Base-by-base conservation (phyloP, 495 filamentous ascomycete genomes). In the Tetracladium setigerum region DNA sequence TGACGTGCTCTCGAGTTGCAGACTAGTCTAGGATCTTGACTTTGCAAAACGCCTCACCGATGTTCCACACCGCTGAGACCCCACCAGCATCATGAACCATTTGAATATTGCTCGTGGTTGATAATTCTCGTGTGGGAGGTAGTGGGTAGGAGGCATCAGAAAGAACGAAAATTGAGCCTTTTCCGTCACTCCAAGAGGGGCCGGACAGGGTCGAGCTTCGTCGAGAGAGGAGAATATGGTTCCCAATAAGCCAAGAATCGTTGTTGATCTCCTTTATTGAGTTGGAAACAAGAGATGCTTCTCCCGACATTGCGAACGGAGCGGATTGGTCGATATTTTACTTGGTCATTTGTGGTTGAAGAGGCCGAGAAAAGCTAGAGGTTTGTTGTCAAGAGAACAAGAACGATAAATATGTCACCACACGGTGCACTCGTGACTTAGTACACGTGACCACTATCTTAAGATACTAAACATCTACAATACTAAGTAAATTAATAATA, bases 1-100 rank as follows among this genome's bases (percentile, higher is more conserved):
- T 57, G 46, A 43, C 45, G 41, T 60, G 53, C 41, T 62, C 54
- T 34, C 32, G 43, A 47, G 51, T 55, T 34, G 50, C 34, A 13
- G 47, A 47, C 36, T 47, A 15, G 22, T 37, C 30, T 17, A 39
- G 30, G 44, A 30, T 33, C 24, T 14, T 50, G 51, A 32, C 44
- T 47, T 52, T 54, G 33, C 41, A 31, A 30, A 54, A 54, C 34
- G 52, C 52, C n/a, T 46, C 34, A 31, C 52, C 48, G 42, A 46
- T 41, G n/a, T 37, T 46, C 52, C 52, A 54, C 33, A 51, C 52
- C 11, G 47, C 41, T 31, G 48, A 37, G n/a, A 35, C 35, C 17
- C n/a, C 49, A 19, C 52, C 49, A 33, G 52, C 52, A 41, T 52
- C 49, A 37, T 54, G 42, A 19, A 54, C 52, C 42, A 7, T 45